Evolutionary conservation across 2,329 filamentous ascomycete genomes (phyloP), one percentile per base, ranked within the genome.

Genomic region (Fusarium aywerte): DNA sequence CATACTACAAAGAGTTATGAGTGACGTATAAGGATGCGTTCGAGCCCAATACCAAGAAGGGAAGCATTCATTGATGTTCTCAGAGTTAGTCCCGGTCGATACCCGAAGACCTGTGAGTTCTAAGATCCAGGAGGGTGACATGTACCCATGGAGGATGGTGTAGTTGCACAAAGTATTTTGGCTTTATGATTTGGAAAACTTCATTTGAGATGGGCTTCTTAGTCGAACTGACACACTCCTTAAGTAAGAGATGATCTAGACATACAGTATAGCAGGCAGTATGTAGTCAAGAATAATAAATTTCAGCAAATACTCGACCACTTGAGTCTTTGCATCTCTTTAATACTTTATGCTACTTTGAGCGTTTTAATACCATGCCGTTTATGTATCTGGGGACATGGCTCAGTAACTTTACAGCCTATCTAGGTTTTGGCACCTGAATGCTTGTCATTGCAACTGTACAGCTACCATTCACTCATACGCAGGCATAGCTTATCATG

Each of bases 1-100:
- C 42, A 89, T 95, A 87, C 87, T 75, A 8, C 5, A 27, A 18
- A n/a, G 16, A 94, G 74, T 5, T 20, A 12, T 91, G 85, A 78
- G 92, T 93, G 87, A 89, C 21, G 66, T 64, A 35, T 35, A 7
- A 12, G n/a, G 10, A 38, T 25, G 12, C 7, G 11, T 18, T 25
- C 10, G 31, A 56, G 50, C 38, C 47, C 11, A n/a, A 48, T 20
- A 7, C 44, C n/a, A 48, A 51, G 38, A 21, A 23, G 4, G 39
- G 18, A 12, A 9, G 15, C 36, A 43, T 59, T 21, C 36, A 43
- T 59, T 21, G 5, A 12, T 38, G 6, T 23, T 44, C 31, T 47
- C 31, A 11, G 21, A 25, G 27, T 20, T 18, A 57, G 16, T 39
- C 31, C 62, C 51, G 50, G 47, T 40, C 39, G 27, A 36, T 31